A percentile compares a stretch with the other conserved stretches of the same genome.
phyloP scores from a whole-genome alignment of 1,139 yeast species.

The Spencermartinsiella ligniputridi region DNA sequence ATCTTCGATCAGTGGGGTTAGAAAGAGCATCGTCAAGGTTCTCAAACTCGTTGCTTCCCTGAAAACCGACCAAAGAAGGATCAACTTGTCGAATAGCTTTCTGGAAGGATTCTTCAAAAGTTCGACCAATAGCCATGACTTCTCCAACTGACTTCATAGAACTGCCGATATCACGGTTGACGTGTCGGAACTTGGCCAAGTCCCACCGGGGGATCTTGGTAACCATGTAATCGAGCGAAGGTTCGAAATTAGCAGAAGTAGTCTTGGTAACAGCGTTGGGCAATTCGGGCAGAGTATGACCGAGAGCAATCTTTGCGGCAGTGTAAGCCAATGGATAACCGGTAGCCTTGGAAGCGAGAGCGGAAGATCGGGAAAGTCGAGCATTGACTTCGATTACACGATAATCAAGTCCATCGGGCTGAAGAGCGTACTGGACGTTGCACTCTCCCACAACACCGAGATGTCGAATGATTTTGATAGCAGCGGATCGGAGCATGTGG shows the following conservation, averaged over 20 bases:
- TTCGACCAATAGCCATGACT: constrained; percentile 98
- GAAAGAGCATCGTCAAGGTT: constrained; percentile 74
- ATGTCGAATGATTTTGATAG: constrained; percentile 94
- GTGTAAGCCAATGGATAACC: constrained; percentile 98
- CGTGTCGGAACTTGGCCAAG: constrained; percentile 90
- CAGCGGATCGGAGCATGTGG: constrained; percentile 96
- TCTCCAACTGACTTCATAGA: constrained; percentile 99
- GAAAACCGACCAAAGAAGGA: constrained; percentile 87
- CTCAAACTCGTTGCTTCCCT: constrained; percentile 71
- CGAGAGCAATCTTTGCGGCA: constrained; percentile 95
- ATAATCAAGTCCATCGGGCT: constrained; percentile 92
- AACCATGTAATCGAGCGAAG: constrained; percentile 93
- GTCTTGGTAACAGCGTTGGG: constrained; percentile 96
- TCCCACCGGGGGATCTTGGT: constrained; percentile 99
- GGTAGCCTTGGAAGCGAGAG: constrained; percentile 96
- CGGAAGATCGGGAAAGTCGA: constrained; percentile 94
- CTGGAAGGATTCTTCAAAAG: constrained; percentile 95
- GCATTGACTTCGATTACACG: constrained; percentile 98
- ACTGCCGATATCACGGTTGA: constrained; percentile 86
- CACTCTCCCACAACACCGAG: constrained; percentile 99
- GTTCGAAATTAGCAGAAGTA: constrained; percentile 95
- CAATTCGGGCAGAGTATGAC: constrained; percentile 89
- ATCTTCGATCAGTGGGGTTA: constrained; percentile 95
- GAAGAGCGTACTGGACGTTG: constrained; percentile 95
- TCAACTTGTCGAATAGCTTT: constrained; percentile 97